These are phyloP conservation scores for Yarrowia hollandica DNA, from an alignment of 805 yeast species.

Conservation along the genomic window DNA sequence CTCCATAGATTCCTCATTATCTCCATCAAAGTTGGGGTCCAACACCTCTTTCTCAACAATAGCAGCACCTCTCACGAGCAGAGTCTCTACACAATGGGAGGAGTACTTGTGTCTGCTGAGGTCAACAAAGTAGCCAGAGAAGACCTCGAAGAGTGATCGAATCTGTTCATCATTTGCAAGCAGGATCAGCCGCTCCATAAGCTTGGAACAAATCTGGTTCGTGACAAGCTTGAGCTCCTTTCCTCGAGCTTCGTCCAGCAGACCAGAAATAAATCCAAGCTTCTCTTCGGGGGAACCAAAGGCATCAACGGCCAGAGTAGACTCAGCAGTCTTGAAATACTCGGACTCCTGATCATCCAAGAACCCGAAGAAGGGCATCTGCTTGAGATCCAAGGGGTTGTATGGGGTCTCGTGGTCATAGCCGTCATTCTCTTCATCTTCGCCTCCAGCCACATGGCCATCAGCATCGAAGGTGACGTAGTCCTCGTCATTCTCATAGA, in stretches of 20 bases:
- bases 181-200: conserved; percentile 82
- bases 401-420: conserved; percentile 7
- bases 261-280: conserved; percentile 67
- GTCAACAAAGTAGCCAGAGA: conserved; percentile 72
- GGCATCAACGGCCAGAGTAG: conserved; percentile 76
- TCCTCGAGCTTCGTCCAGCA: conserved; percentile 81
- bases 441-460: conserved; percentile 13
- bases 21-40: conserved; percentile 39
- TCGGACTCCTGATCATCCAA: conserved; percentile 82
- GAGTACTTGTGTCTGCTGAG: conserved; percentile 85
- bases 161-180: conserved; percentile 64
- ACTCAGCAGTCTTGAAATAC: conserved; percentile 90
- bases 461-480: conserved; percentile 6
- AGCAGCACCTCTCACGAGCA: conserved; percentile 72
- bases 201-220: conserved; percentile 90
- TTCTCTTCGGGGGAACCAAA: conserved; percentile 75
- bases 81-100: conserved; percentile 89
- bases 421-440: conserved; percentile 4
- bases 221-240: conserved; percentile 90
- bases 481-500: conserved; percentile 17
- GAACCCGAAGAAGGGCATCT: conserved; percentile 67
- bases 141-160: conserved; percentile 61
- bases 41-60: conserved; percentile 71
- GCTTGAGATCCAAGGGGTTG: conserved; percentile 21
- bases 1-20: conserved; percentile 58